Base-by-base conservation (phyloP, 2,329 filamentous ascomycete genomes). In the Epichloe typhina region DNA sequence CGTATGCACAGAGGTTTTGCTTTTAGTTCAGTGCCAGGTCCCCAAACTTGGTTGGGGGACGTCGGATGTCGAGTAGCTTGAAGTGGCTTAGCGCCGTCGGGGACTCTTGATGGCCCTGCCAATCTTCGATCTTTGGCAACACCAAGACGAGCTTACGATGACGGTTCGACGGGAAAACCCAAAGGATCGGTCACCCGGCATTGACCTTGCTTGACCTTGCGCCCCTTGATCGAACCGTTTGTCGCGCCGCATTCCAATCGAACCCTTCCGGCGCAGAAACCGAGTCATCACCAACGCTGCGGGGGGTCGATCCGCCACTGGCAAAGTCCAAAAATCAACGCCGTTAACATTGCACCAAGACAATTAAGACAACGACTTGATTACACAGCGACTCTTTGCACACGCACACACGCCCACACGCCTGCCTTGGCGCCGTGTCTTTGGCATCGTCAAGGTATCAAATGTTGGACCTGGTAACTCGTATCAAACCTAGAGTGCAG, bases 101-200 rank as follows among this genome's bases (percentile, higher is more conserved):
- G 45, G 17, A 46, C 52, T 53, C 51, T 55, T 58, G 56, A 57
- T 58, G 47, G 39, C 47, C 50, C 52, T 56, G 50, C 53, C 42
- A 58, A 56, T 52, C 33, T 52, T 50, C 56, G 56, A 58, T 57
- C 42, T 45, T 43, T 4, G n/a, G n/a, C 39, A 41, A 9, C 23
- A 49, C 31, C 40, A 36, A 38, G 26, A 31, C 26, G 51, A 49
- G 35, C 49, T 49, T 48, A 3, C 15, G 33, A 46, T 52, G 49
- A 7, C 21, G n/a, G 8, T 15, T 23, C 23, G 47, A 19, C 19
- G 4, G 26, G 35, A 38, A 40, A 47, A 21, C n/a, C 33, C 9
- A 38, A 11, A n/a, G 26, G 19, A 35, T 36, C 31, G 44, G 9
- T 38, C 33, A 11, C 39, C n/a, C 11, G 39, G 39, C 19, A 42